phyloP scores from a whole-genome alignment of 2,329 filamentous ascomycete species.

The Paecilomyces dactylethromorphus region DNA sequence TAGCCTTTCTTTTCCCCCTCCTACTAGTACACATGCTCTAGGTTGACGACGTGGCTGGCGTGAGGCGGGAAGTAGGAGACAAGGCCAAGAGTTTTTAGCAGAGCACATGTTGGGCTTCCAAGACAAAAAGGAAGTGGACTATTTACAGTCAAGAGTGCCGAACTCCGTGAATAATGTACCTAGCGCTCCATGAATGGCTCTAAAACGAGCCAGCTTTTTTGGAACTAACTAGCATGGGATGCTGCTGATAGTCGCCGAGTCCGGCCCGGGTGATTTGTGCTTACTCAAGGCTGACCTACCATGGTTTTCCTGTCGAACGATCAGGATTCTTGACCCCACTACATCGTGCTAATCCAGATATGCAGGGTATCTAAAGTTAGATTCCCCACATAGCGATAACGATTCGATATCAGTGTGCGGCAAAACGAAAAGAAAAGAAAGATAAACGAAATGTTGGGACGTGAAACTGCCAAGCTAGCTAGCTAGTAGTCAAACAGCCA shows the following conservation, averaged over 20 bases:
- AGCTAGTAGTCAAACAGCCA: background rate
- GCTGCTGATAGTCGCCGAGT: background rate
- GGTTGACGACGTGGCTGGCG: background rate
- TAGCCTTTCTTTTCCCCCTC: background rate
- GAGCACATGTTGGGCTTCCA: background rate
- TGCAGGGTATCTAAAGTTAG: background rate
- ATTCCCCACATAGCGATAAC: background rate
- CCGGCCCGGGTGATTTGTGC: too few relatives aligned
- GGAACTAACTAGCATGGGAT: background rate
- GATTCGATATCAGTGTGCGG: constrained; percentile 1
- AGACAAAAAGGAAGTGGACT: too few relatives aligned
- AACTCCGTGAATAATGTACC: background rate
- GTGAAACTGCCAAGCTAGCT: background rate
- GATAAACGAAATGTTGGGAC: background rate
- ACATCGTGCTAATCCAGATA: background rate
- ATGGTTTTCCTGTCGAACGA: background rate
- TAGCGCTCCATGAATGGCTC: background rate
- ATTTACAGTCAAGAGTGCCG: too few relatives aligned
- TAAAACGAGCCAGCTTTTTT: background rate
- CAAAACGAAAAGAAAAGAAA: constrained; percentile 1
- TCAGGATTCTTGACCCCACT: background rate
- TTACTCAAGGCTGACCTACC: too few relatives aligned
- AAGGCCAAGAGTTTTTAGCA: background rate
- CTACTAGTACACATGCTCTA: background rate
- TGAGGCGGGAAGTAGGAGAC: background rate